phyloP scores from a whole-genome alignment of 2,329 filamentous ascomycete genomes.

The Colletotrichum sp. region DNA sequence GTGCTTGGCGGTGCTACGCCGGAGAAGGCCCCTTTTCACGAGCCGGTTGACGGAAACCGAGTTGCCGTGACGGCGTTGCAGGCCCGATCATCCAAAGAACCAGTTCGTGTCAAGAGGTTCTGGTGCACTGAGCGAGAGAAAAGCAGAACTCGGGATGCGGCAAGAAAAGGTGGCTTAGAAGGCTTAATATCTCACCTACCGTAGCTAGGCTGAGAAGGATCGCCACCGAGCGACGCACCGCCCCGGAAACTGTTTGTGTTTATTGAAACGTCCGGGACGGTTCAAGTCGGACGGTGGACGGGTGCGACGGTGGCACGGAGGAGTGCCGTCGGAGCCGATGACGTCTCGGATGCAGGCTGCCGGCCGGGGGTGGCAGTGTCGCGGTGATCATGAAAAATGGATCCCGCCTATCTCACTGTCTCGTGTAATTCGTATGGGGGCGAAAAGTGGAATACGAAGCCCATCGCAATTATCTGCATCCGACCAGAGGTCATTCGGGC shows the following conservation, averaged over 20 bases:
- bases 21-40: background rate
- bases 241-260: background rate
- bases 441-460: conserved; percentile 6
- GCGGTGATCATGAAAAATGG: background rate
- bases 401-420: background rate
- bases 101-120: background rate
- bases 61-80: background rate
- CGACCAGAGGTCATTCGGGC: background rate
- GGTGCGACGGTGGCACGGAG: background rate
- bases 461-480: background rate
- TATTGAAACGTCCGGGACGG: background rate
- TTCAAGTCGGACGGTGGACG: background rate
- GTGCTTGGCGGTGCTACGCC: background rate
- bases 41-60: background rate
- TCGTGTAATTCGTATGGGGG: background rate
- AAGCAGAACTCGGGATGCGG: background rate
- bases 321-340: background rate
- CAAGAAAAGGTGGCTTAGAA: background rate
- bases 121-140: background rate
- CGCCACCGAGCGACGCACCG: background rate
- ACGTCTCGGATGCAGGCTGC: background rate
- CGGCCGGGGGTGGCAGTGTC: background rate
- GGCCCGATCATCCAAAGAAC: background rate
- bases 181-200: background rate
- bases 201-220: background rate